Evolutionary conservation across 768 basidiomycete species (phyloP).

Genomic region (Inosperma sp.): DNA sequence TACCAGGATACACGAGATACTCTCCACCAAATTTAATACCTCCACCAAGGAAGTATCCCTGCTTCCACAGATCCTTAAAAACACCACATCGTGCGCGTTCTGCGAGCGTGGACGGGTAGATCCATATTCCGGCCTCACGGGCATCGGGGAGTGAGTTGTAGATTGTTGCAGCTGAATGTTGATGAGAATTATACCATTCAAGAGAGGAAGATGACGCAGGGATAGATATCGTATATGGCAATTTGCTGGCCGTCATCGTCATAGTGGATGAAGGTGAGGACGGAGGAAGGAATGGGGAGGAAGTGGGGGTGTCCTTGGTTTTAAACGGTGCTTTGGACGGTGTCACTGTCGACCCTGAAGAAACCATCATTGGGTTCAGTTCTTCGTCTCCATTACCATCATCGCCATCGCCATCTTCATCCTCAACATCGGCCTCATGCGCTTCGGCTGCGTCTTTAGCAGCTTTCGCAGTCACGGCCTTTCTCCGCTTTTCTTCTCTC

Average conservation of each 20-base stretch:
- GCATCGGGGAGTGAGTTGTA: constrained; percentile 60
- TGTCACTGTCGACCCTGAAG: constrained; percentile 7
- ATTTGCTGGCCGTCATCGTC: constrained; percentile 13
- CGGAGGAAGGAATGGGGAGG: not conserved
- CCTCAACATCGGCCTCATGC: constrained; percentile 8
- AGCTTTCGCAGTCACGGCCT: constrained; percentile 15
- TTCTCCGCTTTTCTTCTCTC: constrained; percentile 47
- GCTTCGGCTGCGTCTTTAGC: constrained; percentile 7
- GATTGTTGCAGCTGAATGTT: constrained; percentile 17
- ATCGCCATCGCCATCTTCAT: constrained; percentile 1
- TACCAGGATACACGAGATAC: constrained; percentile 94
- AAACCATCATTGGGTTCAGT: constrained; percentile 4
- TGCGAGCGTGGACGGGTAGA: constrained; percentile 57
- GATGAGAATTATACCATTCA: constrained; percentile 64
- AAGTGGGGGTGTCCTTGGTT: no score
- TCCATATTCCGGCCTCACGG: constrained; percentile 67
- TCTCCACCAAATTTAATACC: constrained; percentile 96
- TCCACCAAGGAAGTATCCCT: constrained; percentile 82
- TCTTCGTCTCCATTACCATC: not conserved
- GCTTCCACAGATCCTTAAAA: constrained; percentile 75
- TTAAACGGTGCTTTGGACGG: constrained; percentile 2
- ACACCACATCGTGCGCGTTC: constrained; percentile 77
- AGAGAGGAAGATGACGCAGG: constrained; percentile 58
- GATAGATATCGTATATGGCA: constrained; percentile 55
- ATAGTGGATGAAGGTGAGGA: constrained; percentile 6